Base-by-base conservation (phyloP, 768 basidiomycete genomes). In the Wakefieldia striispora region DNA sequence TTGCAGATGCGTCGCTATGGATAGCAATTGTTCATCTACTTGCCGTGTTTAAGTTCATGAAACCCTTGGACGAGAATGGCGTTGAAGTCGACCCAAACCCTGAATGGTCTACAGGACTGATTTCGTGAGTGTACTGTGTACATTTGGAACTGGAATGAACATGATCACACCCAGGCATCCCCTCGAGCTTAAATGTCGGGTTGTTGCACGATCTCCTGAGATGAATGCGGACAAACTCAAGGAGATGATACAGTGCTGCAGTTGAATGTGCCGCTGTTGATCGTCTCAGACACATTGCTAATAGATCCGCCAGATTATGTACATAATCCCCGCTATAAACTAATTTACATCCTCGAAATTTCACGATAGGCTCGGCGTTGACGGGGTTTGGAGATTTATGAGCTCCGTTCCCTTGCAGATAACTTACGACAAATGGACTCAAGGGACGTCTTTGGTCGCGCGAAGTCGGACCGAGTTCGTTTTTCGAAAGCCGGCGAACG, bases 1-100 rank as follows among this genome's bases (percentile, higher is more conserved):
- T 66, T 24, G 65, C 65, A 19, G 63, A 66, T 6, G 63, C 67
- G 12, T 66, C 65, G 35, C 20, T 66, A n/a, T 66, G 65, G 65
- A 56, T 67, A 42, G 67, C 63, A 16, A 52, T 66, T 5, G 65
- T 52, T 9, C 65, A 67, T 45, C 55, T 66, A 16, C 63, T 69
- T 34, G 37, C 65, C 44, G 33, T 44, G n/a, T 66, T 69, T 45
- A 62, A 55, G 27, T 67, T 69, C 34, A 55, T 49, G 67, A 69
- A 55, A 49, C 58, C 45, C 20, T 35, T 65, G 49, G 58, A 69
- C 34, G 49, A 56, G 19, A 49, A 63, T 24, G 67, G 67, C 4
- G 36, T 26, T 17, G 67, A 69, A 42, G 36, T 56, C 21, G 50
- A 67, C 16, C 60, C 61, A 19, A 39, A 51, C 14, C 65, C 63